Conservation (phyloP, 2,329 filamentous ascomycete genomes). For the Pseudogymnoascus sp. region DNA sequence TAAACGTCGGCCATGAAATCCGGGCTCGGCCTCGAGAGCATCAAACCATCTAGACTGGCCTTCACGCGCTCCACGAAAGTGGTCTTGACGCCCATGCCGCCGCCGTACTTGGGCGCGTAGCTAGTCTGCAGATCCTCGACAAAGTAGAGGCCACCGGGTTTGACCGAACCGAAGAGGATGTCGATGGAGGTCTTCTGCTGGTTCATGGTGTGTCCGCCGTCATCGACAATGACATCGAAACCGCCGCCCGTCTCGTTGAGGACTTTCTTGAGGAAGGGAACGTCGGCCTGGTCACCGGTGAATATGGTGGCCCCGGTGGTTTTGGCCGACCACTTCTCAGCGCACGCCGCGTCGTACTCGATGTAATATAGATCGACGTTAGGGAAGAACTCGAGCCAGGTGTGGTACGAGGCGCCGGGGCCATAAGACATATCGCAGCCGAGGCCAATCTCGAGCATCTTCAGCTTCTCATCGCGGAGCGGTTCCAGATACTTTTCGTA, state of each 20-base stretch:
- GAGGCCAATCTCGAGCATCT: constrained; percentile 36
- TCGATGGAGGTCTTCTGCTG: constrained; percentile 32
- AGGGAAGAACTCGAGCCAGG: constrained; percentile 35
- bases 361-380: constrained; percentile 36
- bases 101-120: constrained; percentile 22
- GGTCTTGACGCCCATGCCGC: constrained; percentile 15
- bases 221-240: constrained; percentile 36
- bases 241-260: constrained; percentile 26
- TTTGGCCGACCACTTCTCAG: constrained; percentile 29
- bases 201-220: constrained; percentile 32
- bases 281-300: constrained; percentile 34
- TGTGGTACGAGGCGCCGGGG: constrained; percentile 33
- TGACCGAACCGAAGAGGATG: constrained; percentile 31
- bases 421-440: constrained; percentile 34
- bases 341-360: constrained; percentile 33
- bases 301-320: constrained; percentile 32
- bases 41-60: constrained; percentile 25
- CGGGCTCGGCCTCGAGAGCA: constrained; percentile 17
- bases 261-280: constrained; percentile 31
- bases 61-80: constrained; percentile 19
- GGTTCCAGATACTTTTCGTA: constrained; percentile 33
- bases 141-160: constrained; percentile 31
- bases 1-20: constrained; percentile 21
- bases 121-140: constrained; percentile 30
- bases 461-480: constrained; percentile 28